Conservation (phyloP, 768 basidiomycete genomes). For the Suillus ampliporus region DNA sequence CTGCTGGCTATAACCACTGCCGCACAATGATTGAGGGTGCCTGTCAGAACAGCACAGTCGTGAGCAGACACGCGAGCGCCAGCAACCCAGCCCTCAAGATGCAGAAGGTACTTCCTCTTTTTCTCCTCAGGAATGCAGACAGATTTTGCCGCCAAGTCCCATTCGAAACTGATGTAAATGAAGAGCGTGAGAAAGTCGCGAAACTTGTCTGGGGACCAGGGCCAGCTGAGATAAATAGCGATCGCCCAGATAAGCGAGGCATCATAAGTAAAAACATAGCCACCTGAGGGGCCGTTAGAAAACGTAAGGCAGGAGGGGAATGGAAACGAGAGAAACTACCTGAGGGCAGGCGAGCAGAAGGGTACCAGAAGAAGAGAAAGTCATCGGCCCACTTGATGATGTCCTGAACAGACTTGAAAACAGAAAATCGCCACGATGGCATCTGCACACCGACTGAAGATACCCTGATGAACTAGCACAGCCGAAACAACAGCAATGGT, state of each 20-base stretch:
- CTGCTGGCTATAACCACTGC: conserved; percentile 38
- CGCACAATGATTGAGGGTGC: conserved; percentile 44
- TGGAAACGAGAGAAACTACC: neutral
- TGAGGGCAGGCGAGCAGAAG: neutral
- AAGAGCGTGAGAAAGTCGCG: conserved; percentile 32
- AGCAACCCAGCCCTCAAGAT: conserved; percentile 23
- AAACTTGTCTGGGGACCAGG: conserved; percentile 41
- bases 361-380: conserved; percentile 37
- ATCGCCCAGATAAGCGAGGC: conserved; percentile 30
- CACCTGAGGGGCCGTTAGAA: neutral
- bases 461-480: conserved; percentile 28
- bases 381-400: conserved; percentile 45
- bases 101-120: conserved; percentile 32
- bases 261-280: conserved; percentile 19
- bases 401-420: conserved; percentile 19
- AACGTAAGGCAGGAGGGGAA: neutral
- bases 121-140: conserved; percentile 40
- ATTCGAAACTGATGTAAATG: conserved; percentile 44
- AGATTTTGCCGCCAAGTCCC: conserved; percentile 36
- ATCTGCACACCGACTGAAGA: conserved; percentile 41
- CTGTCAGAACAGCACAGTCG: conserved; percentile 34
- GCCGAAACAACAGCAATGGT: conserved; percentile 27
- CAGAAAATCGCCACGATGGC: conserved; percentile 31
- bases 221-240: conserved; percentile 36
- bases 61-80: conserved; percentile 17